Evolutionary conservation across 352 stramenopile genomes (phyloP).

Genomic region (Globisporangium spinosum): DNA sequence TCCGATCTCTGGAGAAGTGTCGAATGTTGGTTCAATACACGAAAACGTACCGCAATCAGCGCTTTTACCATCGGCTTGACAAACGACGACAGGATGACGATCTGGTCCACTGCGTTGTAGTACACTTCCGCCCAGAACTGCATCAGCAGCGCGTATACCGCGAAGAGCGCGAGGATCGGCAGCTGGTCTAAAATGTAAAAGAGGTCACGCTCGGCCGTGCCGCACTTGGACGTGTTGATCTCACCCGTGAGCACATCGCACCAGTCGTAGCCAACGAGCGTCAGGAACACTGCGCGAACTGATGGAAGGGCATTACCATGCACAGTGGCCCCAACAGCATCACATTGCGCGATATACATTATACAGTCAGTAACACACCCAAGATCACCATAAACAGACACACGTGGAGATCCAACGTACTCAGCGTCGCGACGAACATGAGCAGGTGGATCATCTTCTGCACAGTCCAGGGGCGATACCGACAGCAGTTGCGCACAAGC

Average conservation of each 20-base stretch:
- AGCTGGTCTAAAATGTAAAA: conserved; percentile 87
- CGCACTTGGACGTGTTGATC: conserved; percentile 56
- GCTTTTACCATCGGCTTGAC: conserved; percentile 71
- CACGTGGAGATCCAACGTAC: conserved; percentile 25
- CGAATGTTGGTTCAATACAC: background rate
- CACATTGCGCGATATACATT: background rate
- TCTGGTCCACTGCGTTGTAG: conserved; percentile 82
- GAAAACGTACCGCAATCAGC: conserved; percentile 46
- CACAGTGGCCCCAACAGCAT: background rate
- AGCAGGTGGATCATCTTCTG: conserved; percentile 88
- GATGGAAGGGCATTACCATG: background rate
- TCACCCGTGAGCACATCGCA: conserved; percentile 72
- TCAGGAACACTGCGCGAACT: conserved; percentile 70
- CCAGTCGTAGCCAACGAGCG: conserved; percentile 74
- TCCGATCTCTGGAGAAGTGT: background rate
- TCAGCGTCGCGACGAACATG: conserved; percentile 73
- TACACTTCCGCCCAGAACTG: conserved; percentile 90
- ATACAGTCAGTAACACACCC: background rate
- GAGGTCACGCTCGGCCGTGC: conserved; percentile 58
- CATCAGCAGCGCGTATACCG: conserved; percentile 76
- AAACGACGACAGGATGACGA: conserved; percentile 51
- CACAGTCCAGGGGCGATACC: conserved; percentile 81
- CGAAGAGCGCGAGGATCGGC: conserved; percentile 80
- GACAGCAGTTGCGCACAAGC: conserved; percentile 78
- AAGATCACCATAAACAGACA: background rate